Evolutionary conservation across 371 early-diverging fungal species (phyloP).

Genomic region (Zancudomyces culisetae): DNA sequence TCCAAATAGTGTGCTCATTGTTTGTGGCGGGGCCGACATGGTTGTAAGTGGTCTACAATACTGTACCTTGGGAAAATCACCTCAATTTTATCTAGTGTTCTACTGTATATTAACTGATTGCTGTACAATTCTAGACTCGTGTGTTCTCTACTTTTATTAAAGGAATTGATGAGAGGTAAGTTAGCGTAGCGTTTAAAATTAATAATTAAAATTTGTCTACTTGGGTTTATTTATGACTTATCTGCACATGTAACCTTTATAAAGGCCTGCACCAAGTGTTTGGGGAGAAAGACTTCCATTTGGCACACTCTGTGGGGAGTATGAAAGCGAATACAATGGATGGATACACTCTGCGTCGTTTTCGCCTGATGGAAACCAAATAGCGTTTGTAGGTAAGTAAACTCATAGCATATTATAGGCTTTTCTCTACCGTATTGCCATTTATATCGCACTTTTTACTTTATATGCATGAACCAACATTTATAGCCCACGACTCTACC

Average conservation of each 20-base stretch:
- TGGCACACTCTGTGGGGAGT: conserved; percentile 83
- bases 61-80: no score
- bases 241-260: no score
- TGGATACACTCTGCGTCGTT: conserved; percentile 91
- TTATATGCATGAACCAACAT: no score
- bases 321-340: conserved; percentile 53
- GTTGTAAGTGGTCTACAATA: conserved; percentile 23
- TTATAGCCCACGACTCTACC: conserved; percentile 66
- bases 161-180: conserved; percentile 68
- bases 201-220: neutral
- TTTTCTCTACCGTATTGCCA: no score
- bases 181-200: neutral
- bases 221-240: neutral
- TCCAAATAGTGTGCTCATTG: conserved; percentile 83
- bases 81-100: no score
- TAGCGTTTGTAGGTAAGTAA: conserved; percentile 49
- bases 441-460: no score
- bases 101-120: neutral
- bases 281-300: conserved; percentile 94
- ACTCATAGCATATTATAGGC: no score
- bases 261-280: conserved; percentile 42
- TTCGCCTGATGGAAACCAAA: conserved; percentile 69
- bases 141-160: conserved; percentile 92
- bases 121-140: conserved; percentile 35
- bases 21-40: conserved; percentile 88